These are phyloP conservation scores for Backusella sp. DNA, from an alignment of 192 early-diverging fungal species.

Conservation along the genomic window DNA sequence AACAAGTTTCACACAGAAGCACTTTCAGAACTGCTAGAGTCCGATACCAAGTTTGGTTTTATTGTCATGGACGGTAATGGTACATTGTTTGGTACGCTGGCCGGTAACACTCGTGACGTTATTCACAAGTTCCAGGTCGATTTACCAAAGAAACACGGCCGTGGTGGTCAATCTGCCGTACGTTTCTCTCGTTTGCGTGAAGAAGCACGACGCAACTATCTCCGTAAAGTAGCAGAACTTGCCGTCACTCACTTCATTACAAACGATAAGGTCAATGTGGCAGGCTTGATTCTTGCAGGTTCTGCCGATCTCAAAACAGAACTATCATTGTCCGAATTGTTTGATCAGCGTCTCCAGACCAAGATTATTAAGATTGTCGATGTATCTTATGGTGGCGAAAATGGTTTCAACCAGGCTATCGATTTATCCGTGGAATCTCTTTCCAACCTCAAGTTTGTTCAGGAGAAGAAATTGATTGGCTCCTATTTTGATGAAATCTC, in stretches of 20 bases:
- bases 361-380: constrained; percentile 95
- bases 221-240: constrained; percentile 96
- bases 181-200: constrained; percentile 99
- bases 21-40: constrained; percentile 86
- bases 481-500: constrained; percentile 98
- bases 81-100: constrained; percentile 87
- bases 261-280: constrained; percentile 73
- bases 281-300: constrained; percentile 93
- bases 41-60: constrained; percentile 95
- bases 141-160: constrained; percentile 99
- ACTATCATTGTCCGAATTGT: constrained; percentile 90
- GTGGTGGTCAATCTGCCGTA: constrained; percentile 99
- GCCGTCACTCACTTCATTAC: constrained; percentile 94
- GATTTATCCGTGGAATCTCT: constrained; percentile 87
- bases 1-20: constrained; percentile 99
- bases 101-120: constrained; percentile 93
- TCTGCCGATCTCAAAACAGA: constrained; percentile 99
- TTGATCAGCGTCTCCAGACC: constrained; percentile 85
- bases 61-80: constrained; percentile 99
- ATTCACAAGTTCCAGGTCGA: constrained; percentile 96
- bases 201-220: constrained; percentile 98
- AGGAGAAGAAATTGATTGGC: constrained; percentile 96
- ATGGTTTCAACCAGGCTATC: constrained; percentile 99
- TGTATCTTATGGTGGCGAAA: constrained; percentile 98
- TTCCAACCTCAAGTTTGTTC: constrained; percentile 97